These are phyloP conservation scores for Schizonepeta tenuifolia DNA, from an alignment of 257 asterid species.

Conservation along the genomic window DNA sequence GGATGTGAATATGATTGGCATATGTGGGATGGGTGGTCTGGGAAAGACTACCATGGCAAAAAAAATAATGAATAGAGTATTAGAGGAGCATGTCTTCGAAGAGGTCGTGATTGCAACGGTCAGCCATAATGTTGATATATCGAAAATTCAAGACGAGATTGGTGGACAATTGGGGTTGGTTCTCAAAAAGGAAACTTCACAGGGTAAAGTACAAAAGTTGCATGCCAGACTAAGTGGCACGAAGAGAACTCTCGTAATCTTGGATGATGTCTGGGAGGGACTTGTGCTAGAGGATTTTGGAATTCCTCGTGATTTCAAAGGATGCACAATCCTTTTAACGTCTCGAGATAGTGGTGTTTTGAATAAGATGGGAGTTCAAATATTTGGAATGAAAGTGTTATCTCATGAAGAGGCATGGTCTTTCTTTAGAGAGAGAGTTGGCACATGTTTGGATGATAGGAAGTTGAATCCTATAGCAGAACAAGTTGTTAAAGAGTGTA, in stretches of 20 bases:
- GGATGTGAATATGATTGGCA: background rate
- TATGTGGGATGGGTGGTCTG: conserved; percentile 21
- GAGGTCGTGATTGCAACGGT: conserved; percentile 25
- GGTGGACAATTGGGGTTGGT: background rate
- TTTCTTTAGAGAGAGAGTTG: no score
- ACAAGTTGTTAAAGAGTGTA: no score
- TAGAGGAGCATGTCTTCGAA: conserved; percentile 6
- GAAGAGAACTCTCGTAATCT: conserved; percentile 31
- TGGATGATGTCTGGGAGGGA: conserved; percentile 44
- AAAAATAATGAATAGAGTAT: background rate
- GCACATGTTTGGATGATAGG: no score
- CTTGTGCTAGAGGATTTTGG: conserved; percentile 25
- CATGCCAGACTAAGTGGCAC: background rate
- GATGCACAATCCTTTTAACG: conserved; percentile 38
- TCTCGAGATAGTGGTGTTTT: conserved; percentile 13
- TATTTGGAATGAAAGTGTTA: no score
- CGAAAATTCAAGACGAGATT: conserved; percentile 19
- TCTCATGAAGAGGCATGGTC: no score
- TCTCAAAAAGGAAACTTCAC: background rate
- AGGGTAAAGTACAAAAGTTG: conserved; percentile 5
- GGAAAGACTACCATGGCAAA: conserved; percentile 3
- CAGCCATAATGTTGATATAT: background rate
- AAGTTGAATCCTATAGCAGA: no score
- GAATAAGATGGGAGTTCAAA: background rate
- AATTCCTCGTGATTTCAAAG: background rate